A percentile compares a stretch with the other conserved stretches of the same genome.
phyloP scores from a whole-genome alignment of 2,329 filamentous ascomycete genomes.

The Scedosporium boydii region DNA sequence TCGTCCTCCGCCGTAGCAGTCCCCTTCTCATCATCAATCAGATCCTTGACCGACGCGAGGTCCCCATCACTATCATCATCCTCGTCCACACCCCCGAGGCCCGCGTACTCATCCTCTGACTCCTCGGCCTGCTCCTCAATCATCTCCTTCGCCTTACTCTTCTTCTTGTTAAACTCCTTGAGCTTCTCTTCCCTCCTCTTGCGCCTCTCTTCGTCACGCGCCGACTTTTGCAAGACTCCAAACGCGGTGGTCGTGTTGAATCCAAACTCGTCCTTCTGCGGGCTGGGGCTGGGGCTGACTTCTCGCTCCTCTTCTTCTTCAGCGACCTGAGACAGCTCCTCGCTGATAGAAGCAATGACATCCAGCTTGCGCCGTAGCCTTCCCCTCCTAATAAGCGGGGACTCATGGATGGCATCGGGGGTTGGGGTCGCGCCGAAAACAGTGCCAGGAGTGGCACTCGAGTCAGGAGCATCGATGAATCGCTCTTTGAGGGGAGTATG shows the following conservation, averaged over 20 bases:
- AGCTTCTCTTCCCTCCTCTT: constrained; percentile 12
- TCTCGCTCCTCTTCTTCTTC: constrained; percentile 33
- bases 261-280: constrained; percentile 23
- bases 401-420: constrained; percentile 41
- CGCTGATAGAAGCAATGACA: constrained; percentile 17
- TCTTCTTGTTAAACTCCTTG: constrained; percentile 66
- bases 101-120: constrained; percentile 96
- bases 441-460: constrained; percentile 63
- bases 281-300: constrained; percentile 11
- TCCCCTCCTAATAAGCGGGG: constrained; percentile 55
- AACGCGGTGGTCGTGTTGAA: constrained; percentile 56
- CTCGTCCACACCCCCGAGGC: constrained; percentile 80
- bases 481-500: constrained; percentile 62
- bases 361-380: constrained; percentile 36
- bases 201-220: constrained; percentile 42
- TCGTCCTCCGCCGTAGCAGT: constrained; percentile 53
- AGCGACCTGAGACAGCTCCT: constrained; percentile 18
- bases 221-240: constrained; percentile 56
- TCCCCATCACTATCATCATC: constrained; percentile 68
- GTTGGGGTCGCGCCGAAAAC: constrained; percentile 26
- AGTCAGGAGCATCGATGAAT: constrained; percentile 54
- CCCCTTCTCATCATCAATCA: constrained; percentile 65
- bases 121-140: constrained; percentile 92
- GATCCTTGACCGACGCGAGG: constrained; percentile 62
- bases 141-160: constrained; percentile 77